phyloP scores from a whole-genome alignment of 345 rosid genomes.

The Stellera chamaejasme region DNA sequence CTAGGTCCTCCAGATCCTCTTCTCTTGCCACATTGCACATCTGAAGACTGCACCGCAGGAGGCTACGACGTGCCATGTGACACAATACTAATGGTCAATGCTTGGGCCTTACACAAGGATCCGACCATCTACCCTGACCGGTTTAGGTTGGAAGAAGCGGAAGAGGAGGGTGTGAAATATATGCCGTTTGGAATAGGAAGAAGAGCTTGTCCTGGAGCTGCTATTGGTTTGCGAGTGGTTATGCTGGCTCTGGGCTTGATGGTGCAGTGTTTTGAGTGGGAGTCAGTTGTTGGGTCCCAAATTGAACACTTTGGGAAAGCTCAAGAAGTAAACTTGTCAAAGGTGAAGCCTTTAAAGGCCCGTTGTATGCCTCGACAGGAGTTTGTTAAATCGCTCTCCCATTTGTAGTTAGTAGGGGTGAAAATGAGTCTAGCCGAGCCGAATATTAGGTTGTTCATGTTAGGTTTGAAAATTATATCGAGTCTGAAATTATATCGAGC shows the following conservation, averaged over 20 bases:
- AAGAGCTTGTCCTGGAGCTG: neutral
- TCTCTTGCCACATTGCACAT: conserved; percentile 43
- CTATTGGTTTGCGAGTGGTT: neutral
- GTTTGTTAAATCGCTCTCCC: too few relatives aligned
- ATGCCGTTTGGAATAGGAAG: neutral
- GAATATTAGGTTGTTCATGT: too few relatives aligned
- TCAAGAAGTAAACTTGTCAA: too few relatives aligned
- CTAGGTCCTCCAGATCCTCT: conserved; percentile 47
- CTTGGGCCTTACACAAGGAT: conserved; percentile 53
- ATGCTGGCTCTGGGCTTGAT: neutral
- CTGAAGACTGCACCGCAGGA: conserved; percentile 30
- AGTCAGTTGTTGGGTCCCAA: neutral
- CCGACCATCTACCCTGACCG: conserved; percentile 49
- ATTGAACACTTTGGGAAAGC: too few relatives aligned
- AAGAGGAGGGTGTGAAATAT: neutral
- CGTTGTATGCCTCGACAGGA: too few relatives aligned
- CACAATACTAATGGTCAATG: conserved; percentile 36
- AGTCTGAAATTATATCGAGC: too few relatives aligned
- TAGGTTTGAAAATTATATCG: too few relatives aligned
- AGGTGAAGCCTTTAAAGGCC: too few relatives aligned
- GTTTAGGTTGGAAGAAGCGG: conserved; percentile 12
- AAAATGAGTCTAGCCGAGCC: too few relatives aligned
- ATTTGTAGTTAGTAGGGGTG: too few relatives aligned
- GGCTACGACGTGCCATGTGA: conserved; percentile 35
- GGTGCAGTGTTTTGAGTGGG: neutral